Percentiles rank a stretch among this genome's conserved stretches.
phyloP scores from a whole-genome alignment of 2,329 filamentous ascomycete genomes.

The Fusarium sp. region DNA sequence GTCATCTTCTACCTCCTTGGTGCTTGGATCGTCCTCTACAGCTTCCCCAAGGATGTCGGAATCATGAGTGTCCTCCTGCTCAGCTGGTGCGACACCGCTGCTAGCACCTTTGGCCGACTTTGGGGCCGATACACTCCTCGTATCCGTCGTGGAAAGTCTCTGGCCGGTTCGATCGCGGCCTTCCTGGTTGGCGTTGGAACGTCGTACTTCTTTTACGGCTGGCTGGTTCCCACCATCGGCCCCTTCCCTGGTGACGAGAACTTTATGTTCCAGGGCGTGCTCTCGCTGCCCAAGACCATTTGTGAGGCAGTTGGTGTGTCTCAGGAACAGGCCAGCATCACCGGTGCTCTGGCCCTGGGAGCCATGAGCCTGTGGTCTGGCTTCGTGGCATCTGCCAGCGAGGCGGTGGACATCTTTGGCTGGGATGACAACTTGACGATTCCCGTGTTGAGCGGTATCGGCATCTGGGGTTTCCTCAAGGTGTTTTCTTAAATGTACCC shows the following conservation, averaged over 20 bases:
- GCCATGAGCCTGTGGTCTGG: slow-evolving; percentile 87
- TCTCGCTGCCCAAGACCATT: slow-evolving; percentile 71
- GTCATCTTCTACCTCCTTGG: slow-evolving; percentile 97
- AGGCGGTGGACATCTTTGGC: slow-evolving; percentile 88
- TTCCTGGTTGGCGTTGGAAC: slow-evolving; percentile 83
- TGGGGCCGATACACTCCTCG: slow-evolving; percentile 90
- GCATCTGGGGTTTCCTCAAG: slow-evolving; percentile 91
- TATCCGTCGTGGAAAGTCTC: slow-evolving; percentile 85
- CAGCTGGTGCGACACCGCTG: slow-evolving; percentile 97
- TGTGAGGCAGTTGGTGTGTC: slow-evolving; percentile 68
- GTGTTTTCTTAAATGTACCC: slow-evolving; percentile 68
- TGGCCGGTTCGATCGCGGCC: slow-evolving; percentile 87
- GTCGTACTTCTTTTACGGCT: slow-evolving; percentile 87
- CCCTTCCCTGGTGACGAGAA: slow-evolving; percentile 72
- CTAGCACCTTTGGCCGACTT: slow-evolving; percentile 88
- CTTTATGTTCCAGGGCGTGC: slow-evolving; percentile 78
- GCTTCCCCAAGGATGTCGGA: slow-evolving; percentile 92
- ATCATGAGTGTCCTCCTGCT: slow-evolving; percentile 89
- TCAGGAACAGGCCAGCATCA: slow-evolving; percentile 65
- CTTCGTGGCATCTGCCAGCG: slow-evolving; percentile 85
- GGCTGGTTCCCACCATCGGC: slow-evolving; percentile 73
- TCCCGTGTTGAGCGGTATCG: slow-evolving; percentile 85
- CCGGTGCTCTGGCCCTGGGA: slow-evolving; percentile 75
- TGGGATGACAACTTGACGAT: slow-evolving; percentile 99
- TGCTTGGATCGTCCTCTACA: slow-evolving; percentile 82